A percentile compares a stretch with the other conserved stretches of the same genome.
These are phyloP conservation scores for Candida golubevii DNA, from an alignment of 805 yeast species.

Conservation along the genomic window DNA sequence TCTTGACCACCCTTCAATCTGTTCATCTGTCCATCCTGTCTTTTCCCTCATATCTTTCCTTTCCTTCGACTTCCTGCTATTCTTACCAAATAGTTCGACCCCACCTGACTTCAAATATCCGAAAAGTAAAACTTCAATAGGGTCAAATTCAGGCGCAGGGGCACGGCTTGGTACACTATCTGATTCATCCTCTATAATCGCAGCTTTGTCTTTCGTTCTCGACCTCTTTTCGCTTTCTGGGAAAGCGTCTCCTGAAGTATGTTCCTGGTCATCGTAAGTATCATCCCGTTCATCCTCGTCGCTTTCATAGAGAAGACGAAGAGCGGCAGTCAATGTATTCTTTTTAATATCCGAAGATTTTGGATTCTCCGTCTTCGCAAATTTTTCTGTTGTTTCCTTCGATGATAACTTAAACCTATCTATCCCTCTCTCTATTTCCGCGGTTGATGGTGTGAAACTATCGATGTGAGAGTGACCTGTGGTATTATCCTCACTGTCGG, in stretches of 20 bases:
- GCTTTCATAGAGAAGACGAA: constrained; percentile 59
- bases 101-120: constrained; percentile 46
- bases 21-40: constrained; percentile 80
- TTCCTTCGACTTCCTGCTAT: constrained; percentile 45
- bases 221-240: constrained; percentile 6
- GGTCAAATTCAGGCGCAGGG: constrained; percentile 25
- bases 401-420: constrained; percentile 20
- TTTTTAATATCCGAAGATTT: constrained; percentile 43
- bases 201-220: constrained; percentile 15
- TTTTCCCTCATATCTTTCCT: constrained; percentile 49
- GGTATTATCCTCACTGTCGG: constrained; percentile 6
- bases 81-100: constrained; percentile 38
- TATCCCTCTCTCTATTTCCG: constrained; percentile 13
- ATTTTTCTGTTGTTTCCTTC: constrained; percentile 18
- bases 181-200: constrained; percentile 24
- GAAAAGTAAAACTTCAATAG: constrained; percentile 55
- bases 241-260: constrained; percentile 27
- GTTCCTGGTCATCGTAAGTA: constrained; percentile 56
- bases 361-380: constrained; percentile 4
- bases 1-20: constrained; percentile 89
- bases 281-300: constrained; percentile 89
- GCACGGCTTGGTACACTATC: neutral
- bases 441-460: neutral
- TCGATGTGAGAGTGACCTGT: neutral
- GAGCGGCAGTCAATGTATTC: constrained; percentile 55